Evolutionary conservation across 108 stramenopile genomes (phyloP).

Genomic region (Fragilariopsis cylindrus): DNA sequence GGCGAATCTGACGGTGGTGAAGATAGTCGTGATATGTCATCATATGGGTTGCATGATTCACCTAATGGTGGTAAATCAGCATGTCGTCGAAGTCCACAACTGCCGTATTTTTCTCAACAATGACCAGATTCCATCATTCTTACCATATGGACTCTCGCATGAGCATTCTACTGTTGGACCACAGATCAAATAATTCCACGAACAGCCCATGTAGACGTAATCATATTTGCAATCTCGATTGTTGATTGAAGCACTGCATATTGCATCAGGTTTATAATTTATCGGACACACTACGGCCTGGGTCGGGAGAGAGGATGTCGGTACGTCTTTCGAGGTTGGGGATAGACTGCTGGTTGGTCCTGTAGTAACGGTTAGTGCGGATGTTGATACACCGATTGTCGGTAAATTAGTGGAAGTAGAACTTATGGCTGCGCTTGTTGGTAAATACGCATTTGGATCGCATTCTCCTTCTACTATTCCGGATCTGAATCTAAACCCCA

Average conservation of each 20-base stretch:
- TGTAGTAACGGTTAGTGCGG: background rate
- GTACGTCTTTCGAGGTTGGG: background rate
- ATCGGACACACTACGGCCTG: background rate
- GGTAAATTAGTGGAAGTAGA: no score
- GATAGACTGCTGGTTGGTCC: background rate
- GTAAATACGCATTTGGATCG: no score
- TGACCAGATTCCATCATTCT: background rate
- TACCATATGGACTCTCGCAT: background rate
- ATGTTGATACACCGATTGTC: background rate
- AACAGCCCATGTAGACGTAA: constrained; percentile 7
- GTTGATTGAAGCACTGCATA: background rate
- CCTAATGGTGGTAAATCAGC: background rate
- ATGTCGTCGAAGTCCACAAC: background rate
- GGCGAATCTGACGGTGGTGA: no score
- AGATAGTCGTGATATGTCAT: no score
- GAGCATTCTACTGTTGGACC: background rate
- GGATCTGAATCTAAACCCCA: no score
- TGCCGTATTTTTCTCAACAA: background rate
- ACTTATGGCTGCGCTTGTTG: no score
- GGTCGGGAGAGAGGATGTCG: background rate
- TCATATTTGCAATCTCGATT: background rate
- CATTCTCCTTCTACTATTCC: no score
- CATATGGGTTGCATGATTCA: background rate
- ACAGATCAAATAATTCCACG: background rate
- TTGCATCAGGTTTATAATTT: background rate